These are phyloP conservation scores for Rhodomyrtus tomentosa DNA, from an alignment of 345 rosid species.

Conservation along the genomic window DNA sequence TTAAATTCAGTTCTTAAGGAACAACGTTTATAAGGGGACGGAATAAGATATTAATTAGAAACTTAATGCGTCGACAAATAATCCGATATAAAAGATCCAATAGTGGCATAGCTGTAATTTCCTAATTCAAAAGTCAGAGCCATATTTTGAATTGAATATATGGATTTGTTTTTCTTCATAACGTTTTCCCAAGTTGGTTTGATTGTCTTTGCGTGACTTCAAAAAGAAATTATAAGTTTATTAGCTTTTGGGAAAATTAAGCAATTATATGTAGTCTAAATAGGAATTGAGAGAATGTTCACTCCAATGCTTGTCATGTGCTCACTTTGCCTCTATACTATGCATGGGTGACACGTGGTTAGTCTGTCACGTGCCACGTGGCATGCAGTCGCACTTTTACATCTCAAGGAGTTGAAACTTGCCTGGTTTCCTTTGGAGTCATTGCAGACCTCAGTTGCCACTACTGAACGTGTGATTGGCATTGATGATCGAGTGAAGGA, in stretches of 20 bases:
- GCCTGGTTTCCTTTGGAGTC: neutral
- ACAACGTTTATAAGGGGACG: neutral
- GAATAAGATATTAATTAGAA: neutral
- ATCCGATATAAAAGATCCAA: neutral
- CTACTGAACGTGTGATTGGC: neutral
- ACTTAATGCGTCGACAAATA: neutral
- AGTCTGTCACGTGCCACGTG: no score
- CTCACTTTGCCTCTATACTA: no score
- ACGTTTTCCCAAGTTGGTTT: no score
- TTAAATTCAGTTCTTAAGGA: neutral
- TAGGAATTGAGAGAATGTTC: no score
- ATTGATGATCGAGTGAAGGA: neutral
- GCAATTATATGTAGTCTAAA: no score
- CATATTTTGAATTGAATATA: neutral
- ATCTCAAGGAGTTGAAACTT: no score
- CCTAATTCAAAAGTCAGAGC: neutral
- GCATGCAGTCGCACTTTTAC: no score
- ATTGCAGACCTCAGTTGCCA: neutral
- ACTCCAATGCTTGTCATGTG: no score
- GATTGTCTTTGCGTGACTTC: no score
- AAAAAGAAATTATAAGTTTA: no score
- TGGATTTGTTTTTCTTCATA: neutral
- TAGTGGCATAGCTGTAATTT: neutral
- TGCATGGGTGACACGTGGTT: no score
- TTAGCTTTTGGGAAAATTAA: no score